These are phyloP conservation scores for Phytophthora podocarpi DNA, from an alignment of 352 stramenopile species.

Conservation along the genomic window DNA sequence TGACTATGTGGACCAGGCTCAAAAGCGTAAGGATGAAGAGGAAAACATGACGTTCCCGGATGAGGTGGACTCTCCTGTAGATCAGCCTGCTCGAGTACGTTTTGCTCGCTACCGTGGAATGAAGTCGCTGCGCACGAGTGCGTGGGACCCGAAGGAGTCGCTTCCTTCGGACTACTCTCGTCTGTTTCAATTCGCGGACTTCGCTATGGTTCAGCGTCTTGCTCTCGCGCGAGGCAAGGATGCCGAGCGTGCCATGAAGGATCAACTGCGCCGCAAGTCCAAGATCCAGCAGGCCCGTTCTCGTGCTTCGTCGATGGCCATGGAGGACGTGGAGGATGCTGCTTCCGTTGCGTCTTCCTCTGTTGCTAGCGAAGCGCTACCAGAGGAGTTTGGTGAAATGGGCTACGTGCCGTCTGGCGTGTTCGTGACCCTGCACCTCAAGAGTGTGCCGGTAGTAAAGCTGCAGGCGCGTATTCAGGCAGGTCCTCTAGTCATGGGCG, in stretches of 20 bases:
- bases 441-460: slow-evolving; percentile 63
- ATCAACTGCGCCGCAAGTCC: slow-evolving; percentile 63
- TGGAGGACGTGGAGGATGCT: slow-evolving; percentile 76
- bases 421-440: slow-evolving; percentile 92
- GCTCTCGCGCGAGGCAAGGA: slow-evolving; percentile 87
- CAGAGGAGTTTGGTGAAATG: slow-evolving; percentile 61
- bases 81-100: slow-evolving; percentile 67
- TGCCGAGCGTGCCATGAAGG: slow-evolving; percentile 73
- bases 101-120: slow-evolving; percentile 95
- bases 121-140: slow-evolving; percentile 95
- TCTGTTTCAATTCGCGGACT: slow-evolving; percentile 97
- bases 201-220: slow-evolving; percentile 93
- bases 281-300: slow-evolving; percentile 45
- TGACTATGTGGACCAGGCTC: slow-evolving; percentile 60
- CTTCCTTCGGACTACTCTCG: slow-evolving; percentile 97
- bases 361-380: slow-evolving; percentile 20
- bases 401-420: slow-evolving; percentile 93
- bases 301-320: slow-evolving; percentile 62
- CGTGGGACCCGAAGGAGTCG: slow-evolving; percentile 98
- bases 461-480: slow-evolving; percentile 61
- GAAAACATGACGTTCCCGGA: slow-evolving; percentile 96
- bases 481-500: slow-evolving; percentile 75
- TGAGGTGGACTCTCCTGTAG: slow-evolving; percentile 85
- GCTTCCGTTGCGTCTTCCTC: slow-evolving; percentile 41
- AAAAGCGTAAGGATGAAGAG: slow-evolving; percentile 89